These are phyloP conservation scores for Apophysomyces variabilis DNA, from an alignment of 371 early-diverging fungal species.

Conservation along the genomic window DNA sequence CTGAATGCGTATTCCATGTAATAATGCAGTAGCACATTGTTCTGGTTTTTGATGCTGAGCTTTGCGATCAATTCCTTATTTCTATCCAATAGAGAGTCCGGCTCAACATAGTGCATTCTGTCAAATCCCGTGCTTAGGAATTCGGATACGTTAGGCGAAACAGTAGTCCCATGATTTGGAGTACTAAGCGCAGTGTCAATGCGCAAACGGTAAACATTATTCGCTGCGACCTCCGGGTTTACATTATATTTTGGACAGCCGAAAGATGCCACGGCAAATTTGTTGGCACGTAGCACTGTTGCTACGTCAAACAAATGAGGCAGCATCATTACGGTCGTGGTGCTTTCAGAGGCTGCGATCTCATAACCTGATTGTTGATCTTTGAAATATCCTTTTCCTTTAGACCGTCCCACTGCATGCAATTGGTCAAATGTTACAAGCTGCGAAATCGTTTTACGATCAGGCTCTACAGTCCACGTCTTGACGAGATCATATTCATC, in stretches of 20 bases:
- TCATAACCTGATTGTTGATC: slow-evolving; percentile 16
- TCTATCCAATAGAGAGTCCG: slow-evolving; percentile 31
- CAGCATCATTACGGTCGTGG: slow-evolving; percentile 33
- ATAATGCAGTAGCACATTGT: slow-evolving; percentile 40
- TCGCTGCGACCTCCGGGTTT: background rate
- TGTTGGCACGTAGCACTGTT: slow-evolving; percentile 50
- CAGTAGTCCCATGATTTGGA: too few species aligned
- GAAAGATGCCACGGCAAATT: slow-evolving; percentile 51
- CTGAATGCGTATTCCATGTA: slow-evolving; percentile 57
- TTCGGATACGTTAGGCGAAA: too few species aligned
- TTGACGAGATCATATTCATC: slow-evolving; percentile 49
- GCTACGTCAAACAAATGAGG: slow-evolving; percentile 54
- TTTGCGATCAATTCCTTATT: slow-evolving; percentile 33
- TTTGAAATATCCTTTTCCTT: slow-evolving; percentile 37
- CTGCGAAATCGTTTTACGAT: slow-evolving; percentile 65
- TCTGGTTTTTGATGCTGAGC: slow-evolving; percentile 27
- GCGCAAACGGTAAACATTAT: background rate
- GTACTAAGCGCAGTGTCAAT: background rate
- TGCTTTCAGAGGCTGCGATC: background rate
- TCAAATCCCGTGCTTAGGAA: background rate
- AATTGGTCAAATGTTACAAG: slow-evolving; percentile 81
- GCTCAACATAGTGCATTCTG: slow-evolving; percentile 26
- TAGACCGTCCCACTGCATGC: slow-evolving; percentile 62
- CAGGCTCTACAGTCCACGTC: slow-evolving; percentile 59
- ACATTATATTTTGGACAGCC: slow-evolving; percentile 38